These are phyloP conservation scores for Beauveria caledonica DNA, from an alignment of 2,329 filamentous ascomycete genomes.

Conservation along the genomic window DNA sequence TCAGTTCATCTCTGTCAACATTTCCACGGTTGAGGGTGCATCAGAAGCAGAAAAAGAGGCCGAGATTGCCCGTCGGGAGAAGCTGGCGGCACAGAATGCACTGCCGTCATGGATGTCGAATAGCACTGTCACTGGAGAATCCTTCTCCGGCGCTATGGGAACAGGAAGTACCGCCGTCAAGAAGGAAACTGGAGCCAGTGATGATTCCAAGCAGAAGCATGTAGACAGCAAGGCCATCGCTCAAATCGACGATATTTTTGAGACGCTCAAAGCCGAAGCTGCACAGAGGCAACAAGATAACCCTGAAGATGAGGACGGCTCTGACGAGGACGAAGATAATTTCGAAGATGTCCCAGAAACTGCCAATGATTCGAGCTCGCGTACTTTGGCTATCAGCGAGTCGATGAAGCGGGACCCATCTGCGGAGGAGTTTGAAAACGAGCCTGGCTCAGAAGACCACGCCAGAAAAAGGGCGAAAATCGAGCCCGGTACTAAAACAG, in stretches of 20 bases:
- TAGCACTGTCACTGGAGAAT: slow-evolving; percentile 58
- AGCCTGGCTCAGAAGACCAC: slow-evolving; percentile 31
- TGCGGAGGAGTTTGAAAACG: slow-evolving; percentile 18
- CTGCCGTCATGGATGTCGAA: slow-evolving; percentile 65
- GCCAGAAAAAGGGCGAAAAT: slow-evolving; percentile 55
- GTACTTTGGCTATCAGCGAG: slow-evolving; percentile 22
- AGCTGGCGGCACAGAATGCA: slow-evolving; percentile 59
- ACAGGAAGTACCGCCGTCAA: slow-evolving; percentile 21
- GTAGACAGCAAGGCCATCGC: slow-evolving; percentile 45
- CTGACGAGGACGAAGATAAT: slow-evolving; percentile 36
- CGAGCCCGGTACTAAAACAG: slow-evolving; percentile 41
- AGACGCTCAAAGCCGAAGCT: slow-evolving; percentile 52
- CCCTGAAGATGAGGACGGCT: slow-evolving; percentile 25
- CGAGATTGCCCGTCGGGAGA: slow-evolving; percentile 56
- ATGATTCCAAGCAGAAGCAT: slow-evolving; percentile 28
- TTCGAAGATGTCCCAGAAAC: slow-evolving; percentile 44
- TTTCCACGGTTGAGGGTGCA: slow-evolving; percentile 57
- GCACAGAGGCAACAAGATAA: slow-evolving; percentile 31
- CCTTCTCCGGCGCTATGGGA: slow-evolving; percentile 35
- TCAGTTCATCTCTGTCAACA: slow-evolving; percentile 61
- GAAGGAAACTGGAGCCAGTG: slow-evolving; percentile 39
- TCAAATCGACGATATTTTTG: slow-evolving; percentile 60
- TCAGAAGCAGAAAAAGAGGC: slow-evolving; percentile 59
- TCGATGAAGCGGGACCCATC: slow-evolving; percentile 27
- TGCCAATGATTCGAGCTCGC: slow-evolving; percentile 22